phyloP scores from a whole-genome alignment of 108 stramenopile genomes.

The Nitzschia inconspicua region DNA sequence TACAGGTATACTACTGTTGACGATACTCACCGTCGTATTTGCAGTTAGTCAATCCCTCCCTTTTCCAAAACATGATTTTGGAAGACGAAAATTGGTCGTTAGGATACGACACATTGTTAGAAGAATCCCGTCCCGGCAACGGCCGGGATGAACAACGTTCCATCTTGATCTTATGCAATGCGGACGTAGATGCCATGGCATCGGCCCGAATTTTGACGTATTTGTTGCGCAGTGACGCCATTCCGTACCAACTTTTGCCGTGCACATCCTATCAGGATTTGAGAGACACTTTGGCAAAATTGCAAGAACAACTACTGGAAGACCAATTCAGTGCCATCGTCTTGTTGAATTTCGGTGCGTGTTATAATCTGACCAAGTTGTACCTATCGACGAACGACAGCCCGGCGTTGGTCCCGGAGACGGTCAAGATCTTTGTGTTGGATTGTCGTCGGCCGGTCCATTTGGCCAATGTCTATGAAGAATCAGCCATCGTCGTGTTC shows the following conservation, averaged over 20 bases:
- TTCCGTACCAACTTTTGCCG: slow-evolving; percentile 66
- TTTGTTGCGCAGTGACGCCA: slow-evolving; percentile 68
- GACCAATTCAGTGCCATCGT: slow-evolving; percentile 55
- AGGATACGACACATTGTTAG: slow-evolving; percentile 73
- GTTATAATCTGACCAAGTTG: slow-evolving; percentile 54
- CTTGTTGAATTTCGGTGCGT: slow-evolving; percentile 70
- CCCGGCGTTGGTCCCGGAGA: not conserved
- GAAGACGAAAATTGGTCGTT: slow-evolving; percentile 73
- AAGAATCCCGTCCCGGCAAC: slow-evolving; percentile 49
- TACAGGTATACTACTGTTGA: too few relatives aligned
- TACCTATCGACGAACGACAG: slow-evolving; percentile 34
- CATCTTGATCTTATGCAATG: slow-evolving; percentile 58
- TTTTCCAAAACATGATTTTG: slow-evolving; percentile 47
- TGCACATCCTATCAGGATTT: slow-evolving; percentile 40
- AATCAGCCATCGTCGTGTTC: slow-evolving; percentile 64
- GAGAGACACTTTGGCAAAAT: not conserved
- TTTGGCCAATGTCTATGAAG: slow-evolving; percentile 74
- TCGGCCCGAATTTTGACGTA: slow-evolving; percentile 70
- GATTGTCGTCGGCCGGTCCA: slow-evolving; percentile 78
- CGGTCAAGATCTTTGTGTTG: slow-evolving; percentile 55
- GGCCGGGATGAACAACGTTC: slow-evolving; percentile 13
- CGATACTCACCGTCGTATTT: too few relatives aligned
- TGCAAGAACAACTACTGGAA: not conserved
- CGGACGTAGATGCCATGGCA: slow-evolving; percentile 76
- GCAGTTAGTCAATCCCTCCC: too few relatives aligned